Percentiles rank a stretch among this genome's conserved stretches.
Conservation (phyloP, 164 flowering plant genomes). For the Vitis riparia region DNA sequence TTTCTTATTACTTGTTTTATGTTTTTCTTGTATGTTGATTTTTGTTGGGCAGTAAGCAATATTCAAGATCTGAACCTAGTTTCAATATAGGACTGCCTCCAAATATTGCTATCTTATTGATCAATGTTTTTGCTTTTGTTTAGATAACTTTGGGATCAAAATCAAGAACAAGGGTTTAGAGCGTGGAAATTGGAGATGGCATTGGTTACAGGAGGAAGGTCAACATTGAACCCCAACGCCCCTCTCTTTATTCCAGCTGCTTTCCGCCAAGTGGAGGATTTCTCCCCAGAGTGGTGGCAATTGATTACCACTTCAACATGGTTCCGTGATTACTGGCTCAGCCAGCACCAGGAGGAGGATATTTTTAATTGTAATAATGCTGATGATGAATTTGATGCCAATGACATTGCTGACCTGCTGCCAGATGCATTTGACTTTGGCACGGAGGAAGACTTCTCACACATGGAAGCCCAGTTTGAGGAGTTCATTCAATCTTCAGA, state of each 20-base stretch:
- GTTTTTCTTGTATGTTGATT: too few relatives aligned
- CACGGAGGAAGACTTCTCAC: conserved; percentile 42
- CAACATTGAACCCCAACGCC: conserved; percentile 81
- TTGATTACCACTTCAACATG: conserved; percentile 75
- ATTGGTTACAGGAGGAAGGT: conserved; percentile 57
- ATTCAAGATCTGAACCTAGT: too few relatives aligned
- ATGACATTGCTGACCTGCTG: conserved; percentile 51
- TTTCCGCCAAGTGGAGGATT: conserved; percentile 81
- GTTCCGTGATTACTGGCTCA: conserved; percentile 81
- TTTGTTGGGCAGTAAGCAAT: too few relatives aligned
- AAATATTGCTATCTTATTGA: too few relatives aligned
- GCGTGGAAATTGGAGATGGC: conserved; percentile 37
- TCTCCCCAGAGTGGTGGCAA: conserved; percentile 94
- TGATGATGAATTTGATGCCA: conserved; percentile 19
- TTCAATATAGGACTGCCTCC: too few relatives aligned
- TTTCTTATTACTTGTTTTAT: too few relatives aligned
- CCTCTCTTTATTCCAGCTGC: conserved; percentile 80
- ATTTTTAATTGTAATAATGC: conserved; percentile 23
- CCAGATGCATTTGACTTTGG: conserved; percentile 74
- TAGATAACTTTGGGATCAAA: too few relatives aligned
- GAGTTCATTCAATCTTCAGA: conserved; percentile 44
- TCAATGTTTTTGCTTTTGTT: too few relatives aligned
- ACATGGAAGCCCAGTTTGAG: conserved; percentile 52
- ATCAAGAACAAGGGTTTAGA: too few relatives aligned
- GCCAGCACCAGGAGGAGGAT: conserved; percentile 56